A percentile compares a stretch with the other conserved stretches of the same genome.
phyloP scores from a whole-genome alignment of 2,329 filamentous ascomycete species.

The Macroventuria anomochaeta region DNA sequence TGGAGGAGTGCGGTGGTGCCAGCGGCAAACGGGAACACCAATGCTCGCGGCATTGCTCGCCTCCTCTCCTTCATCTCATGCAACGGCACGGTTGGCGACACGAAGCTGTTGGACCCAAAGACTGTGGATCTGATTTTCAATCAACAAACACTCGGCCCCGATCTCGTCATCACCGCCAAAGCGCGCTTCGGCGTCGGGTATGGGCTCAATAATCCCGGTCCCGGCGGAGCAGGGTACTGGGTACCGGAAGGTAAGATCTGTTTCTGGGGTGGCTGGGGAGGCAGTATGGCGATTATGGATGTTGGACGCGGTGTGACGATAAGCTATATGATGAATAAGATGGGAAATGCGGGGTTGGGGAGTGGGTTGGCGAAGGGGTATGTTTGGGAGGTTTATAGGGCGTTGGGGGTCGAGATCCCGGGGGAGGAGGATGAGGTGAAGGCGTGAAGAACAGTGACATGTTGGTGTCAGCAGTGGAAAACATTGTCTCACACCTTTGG shows the following conservation, averaged over 20 bases:
- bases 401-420: conserved; percentile 12
- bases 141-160: conserved; percentile 10
- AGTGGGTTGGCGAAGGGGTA: conserved; percentile 14
- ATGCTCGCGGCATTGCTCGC: conserved; percentile 19
- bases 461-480: no score
- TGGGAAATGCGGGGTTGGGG: conserved; percentile 15
- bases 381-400: conserved; percentile 20
- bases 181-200: conserved; percentile 22
- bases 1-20: conserved; percentile 8
- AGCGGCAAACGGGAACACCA: conserved; percentile 22
- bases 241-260: conserved; percentile 21
- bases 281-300: conserved; percentile 22
- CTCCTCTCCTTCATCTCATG: conserved; percentile 19
- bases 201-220: conserved; percentile 4
- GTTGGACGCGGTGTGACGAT: conserved; percentile 23
- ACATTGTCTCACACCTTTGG: no score
- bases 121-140: conserved; percentile 25
- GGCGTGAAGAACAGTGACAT: no score
- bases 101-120: conserved; percentile 10
- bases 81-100: conserved; percentile 2
- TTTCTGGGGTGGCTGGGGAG: conserved; percentile 31
- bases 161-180: conserved; percentile 11
- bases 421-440: no score
- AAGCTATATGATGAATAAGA: conserved; percentile 31
- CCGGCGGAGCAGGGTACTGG: conserved; percentile 5